Conservation (phyloP, 805 yeast species). For the Barnettozyma sp. region DNA sequence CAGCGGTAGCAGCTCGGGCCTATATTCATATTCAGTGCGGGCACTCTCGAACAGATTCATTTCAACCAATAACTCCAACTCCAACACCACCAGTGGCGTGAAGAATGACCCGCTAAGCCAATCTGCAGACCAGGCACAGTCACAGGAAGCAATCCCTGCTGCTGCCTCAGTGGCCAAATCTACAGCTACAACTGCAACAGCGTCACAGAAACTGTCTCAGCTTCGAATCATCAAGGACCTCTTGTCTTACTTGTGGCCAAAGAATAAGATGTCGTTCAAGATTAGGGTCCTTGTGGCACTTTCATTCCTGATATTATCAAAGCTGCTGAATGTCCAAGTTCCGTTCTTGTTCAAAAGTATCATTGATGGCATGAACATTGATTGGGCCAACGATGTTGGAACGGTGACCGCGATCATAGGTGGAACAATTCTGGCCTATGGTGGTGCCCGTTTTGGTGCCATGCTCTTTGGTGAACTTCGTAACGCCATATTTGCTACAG, state of each 20-base stretch:
- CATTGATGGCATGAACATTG: conserved; percentile 88
- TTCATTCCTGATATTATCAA: conserved; percentile 66
- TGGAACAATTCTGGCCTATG: conserved; percentile 73
- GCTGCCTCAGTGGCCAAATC: not conserved
- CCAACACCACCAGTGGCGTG: no score
- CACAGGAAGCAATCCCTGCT: not conserved
- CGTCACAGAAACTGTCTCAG: conserved; percentile 29
- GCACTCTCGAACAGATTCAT: no score
- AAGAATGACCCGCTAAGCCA: not conserved
- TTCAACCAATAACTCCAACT: no score
- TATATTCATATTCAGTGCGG: no score
- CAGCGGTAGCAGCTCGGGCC: no score
- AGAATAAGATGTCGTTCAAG: conserved; percentile 56
- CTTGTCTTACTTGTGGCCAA: conserved; percentile 76
- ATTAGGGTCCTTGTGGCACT: conserved; percentile 73
- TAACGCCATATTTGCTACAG: conserved; percentile 92
- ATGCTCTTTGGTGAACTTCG: conserved; percentile 90
- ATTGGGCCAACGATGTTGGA: conserved; percentile 65
- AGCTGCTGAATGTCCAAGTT: conserved; percentile 86
- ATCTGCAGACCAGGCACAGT: no score
- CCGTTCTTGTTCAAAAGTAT: conserved; percentile 89
- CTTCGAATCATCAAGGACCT: conserved; percentile 54
- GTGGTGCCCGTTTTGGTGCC: conserved; percentile 90
- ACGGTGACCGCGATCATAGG: conserved; percentile 60
- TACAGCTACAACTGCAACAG: not conserved